Base-by-base conservation (phyloP, 345 rosid species). In the Ailanthus altissimus region DNA sequence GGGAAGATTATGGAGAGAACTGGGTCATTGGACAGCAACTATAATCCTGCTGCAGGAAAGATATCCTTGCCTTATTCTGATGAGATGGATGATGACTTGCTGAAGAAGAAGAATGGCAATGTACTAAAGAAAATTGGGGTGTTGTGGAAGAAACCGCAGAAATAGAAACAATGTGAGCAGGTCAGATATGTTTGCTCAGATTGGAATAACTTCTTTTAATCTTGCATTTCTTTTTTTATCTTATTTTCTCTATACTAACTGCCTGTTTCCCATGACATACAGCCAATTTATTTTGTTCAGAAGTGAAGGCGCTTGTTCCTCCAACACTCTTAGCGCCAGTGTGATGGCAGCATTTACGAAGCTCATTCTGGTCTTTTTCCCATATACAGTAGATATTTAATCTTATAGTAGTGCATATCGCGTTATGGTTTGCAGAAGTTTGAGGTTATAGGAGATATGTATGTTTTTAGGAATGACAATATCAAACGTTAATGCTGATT, bases 51-150 rank as follows among this genome's bases (percentile, higher is more conserved):
- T 2, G 73, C 84, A 0, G 88, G 92, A 79, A 82, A 67, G 79
- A 81, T 82, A 46, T 77, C 74, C 71, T 83, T 88, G 15, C 93
- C 92, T 21, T 90, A 78, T 75, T 50, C 86, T 0, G 97, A 93
- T 59, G 98, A 96, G 71, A 83, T 82, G 26, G 97, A 94, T 0
- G 94, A 94, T 64, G 98, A 94, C 57, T 75, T 90, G 69, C 79
- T 85, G 78, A 96, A 90, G 93, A 96, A 94, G 94, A 96, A 90
- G 77, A 92, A 96, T n/a, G 97, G 88, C 42, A 96, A 92, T 80
- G 81, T 96, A 94, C 89, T 96, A 32, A 93, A 91, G 91, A 96
- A 94, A 88, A 83, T 96, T 51, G 99, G 99, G 20, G 95, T 92
- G 58, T 78, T 96, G 76, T 96, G 99, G 99, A 96, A 92, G 93